Percentiles rank a stretch among this genome's conserved stretches.
Evolutionary conservation across 768 basidiomycete species (phyloP).

Genomic region (Boletus edulis): DNA sequence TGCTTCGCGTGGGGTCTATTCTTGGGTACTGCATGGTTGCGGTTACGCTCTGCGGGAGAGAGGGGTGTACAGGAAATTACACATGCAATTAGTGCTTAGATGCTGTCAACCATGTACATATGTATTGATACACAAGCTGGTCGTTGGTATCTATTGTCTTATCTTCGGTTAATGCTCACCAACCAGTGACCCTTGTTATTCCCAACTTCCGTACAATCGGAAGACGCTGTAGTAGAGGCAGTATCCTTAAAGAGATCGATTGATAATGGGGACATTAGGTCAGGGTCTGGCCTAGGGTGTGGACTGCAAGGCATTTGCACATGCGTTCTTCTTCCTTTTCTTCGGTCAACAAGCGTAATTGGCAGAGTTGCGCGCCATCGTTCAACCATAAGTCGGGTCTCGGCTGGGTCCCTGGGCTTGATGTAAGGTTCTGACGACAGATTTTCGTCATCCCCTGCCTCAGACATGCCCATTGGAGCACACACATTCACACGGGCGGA

Average conservation of each 20-base stretch:
- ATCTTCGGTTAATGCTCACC: constrained; percentile 25
- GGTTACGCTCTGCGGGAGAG: constrained; percentile 45
- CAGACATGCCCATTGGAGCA: constrained; percentile 19
- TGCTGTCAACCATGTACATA: too few species aligned
- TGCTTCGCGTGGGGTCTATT: constrained; percentile 62
- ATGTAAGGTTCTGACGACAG: constrained; percentile 11
- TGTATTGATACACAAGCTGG: not conserved
- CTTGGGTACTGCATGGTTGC: constrained; percentile 57
- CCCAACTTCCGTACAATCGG: constrained; percentile 32
- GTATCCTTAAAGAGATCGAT: constrained; percentile 24
- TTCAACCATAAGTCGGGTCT: constrained; percentile 31
- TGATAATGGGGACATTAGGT: constrained; percentile 19
- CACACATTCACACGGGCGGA: constrained; percentile 18
- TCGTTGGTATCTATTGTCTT: not conserved
- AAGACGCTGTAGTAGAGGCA: constrained; percentile 28
- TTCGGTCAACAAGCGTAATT: constrained; percentile 3
- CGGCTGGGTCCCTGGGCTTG: constrained; percentile 22
- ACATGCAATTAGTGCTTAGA: not conserved
- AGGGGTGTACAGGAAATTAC: constrained; percentile 12
- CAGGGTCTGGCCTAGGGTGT: constrained; percentile 3
- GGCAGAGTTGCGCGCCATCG: constrained; percentile 31
- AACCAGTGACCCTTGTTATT: constrained; percentile 33
- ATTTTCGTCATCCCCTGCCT: constrained; percentile 16
- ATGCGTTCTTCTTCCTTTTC: constrained; percentile 11
- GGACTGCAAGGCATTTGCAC: constrained; percentile 4